Evolutionary conservation across 2,329 filamentous ascomycete genomes (phyloP).

Genomic region (Aureobasidium sp.): DNA sequence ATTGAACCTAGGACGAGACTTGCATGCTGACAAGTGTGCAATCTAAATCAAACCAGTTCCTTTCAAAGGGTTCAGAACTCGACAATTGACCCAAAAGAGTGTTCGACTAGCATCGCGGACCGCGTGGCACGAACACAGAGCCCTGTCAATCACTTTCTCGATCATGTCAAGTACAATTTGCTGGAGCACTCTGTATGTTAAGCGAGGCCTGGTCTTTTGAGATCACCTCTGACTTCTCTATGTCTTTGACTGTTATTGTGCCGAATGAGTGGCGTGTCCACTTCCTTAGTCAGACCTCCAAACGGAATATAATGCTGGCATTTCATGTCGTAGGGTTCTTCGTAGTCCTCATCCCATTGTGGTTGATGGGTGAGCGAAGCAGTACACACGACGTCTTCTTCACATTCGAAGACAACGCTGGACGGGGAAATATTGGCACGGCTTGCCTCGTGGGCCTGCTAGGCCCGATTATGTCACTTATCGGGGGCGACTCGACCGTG

Average conservation of each 20-base stretch:
- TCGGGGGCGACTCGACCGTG: slow-evolving; percentile 16
- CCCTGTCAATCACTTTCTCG: not conserved
- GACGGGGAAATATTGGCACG: slow-evolving; percentile 22
- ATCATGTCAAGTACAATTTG: not conserved
- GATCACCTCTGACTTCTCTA: not conserved
- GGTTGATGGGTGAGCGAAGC: slow-evolving; percentile 21
- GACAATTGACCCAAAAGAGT: not conserved
- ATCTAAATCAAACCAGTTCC: not conserved
- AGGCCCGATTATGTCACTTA: slow-evolving; percentile 15
- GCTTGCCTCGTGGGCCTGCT: slow-evolving; percentile 25
- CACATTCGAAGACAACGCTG: slow-evolving; percentile 21
- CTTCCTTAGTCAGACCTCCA: not conserved
- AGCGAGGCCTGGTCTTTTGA: not conserved
- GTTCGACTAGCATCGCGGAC: not conserved
- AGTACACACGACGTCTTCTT: slow-evolving; percentile 21
- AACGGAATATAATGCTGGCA: slow-evolving; percentile 19
- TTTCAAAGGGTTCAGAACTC: not conserved
- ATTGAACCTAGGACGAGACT: not conserved
- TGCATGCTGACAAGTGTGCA: not conserved
- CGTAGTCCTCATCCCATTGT: slow-evolving; percentile 24
- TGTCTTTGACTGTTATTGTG: not conserved
- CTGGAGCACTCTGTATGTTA: not conserved
- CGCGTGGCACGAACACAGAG: not conserved
- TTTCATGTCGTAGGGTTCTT: slow-evolving; percentile 27
- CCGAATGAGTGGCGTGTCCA: not conserved